A percentile compares a stretch with the other conserved stretches of the same genome.
phyloP scores from a whole-genome alignment of 202 grass and related monocot species.

The Panicum hallii region DNA sequence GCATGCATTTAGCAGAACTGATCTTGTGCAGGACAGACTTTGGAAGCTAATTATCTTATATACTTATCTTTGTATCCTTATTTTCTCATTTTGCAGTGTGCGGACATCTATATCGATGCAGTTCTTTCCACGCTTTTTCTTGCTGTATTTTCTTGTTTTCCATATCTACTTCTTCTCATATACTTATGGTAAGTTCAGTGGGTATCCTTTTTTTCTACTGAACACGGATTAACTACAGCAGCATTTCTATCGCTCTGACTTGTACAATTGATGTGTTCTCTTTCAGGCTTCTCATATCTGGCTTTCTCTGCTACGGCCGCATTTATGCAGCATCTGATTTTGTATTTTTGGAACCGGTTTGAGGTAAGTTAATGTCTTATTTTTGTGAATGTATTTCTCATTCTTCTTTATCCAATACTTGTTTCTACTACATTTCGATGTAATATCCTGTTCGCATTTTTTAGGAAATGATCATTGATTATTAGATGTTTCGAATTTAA shows the following conservation, averaged over 20 bases:
- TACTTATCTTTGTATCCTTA: constrained; percentile 32
- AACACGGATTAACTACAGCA: background rate
- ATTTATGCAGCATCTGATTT: constrained; percentile 98
- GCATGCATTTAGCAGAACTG: constrained; percentile 19
- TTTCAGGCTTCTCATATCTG: constrained; percentile 92
- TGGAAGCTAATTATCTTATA: constrained; percentile 35
- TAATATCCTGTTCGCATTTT: constrained; percentile 1
- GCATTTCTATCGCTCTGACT: constrained; percentile 32
- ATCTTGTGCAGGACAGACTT: constrained; percentile 5
- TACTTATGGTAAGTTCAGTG: constrained; percentile 68
- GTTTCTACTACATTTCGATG: constrained; percentile 19
- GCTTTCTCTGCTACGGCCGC: constrained; percentile 94
- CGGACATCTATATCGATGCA: constrained; percentile 99
- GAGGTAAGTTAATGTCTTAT: constrained; percentile 67
- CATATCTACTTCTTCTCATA: constrained; percentile 99
- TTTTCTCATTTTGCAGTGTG: constrained; percentile 76
- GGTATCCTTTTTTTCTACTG: constrained; percentile 5
- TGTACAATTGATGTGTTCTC: constrained; percentile 29
- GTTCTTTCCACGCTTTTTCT: constrained; percentile 99
- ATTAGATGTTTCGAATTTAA: constrained; percentile 13
- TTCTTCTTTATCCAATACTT: background rate
- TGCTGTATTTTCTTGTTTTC: constrained; percentile 97
- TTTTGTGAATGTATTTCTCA: constrained; percentile 6
- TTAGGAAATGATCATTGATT: background rate
- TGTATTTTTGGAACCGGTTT: constrained; percentile 99